phyloP scores from a whole-genome alignment of 345 rosid genomes.

The Syzygium aromaticum region DNA sequence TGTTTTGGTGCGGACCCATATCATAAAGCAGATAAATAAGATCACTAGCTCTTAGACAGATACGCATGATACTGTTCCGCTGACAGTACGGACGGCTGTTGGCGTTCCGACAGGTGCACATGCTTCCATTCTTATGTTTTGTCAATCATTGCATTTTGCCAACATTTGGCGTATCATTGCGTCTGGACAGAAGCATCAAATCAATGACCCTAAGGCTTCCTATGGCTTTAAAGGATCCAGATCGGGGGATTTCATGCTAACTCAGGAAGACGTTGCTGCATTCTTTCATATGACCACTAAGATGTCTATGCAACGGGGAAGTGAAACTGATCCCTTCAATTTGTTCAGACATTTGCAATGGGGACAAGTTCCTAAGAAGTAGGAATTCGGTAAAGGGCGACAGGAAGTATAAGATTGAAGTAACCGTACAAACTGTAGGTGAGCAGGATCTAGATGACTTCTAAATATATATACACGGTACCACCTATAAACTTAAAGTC shows the following conservation, averaged over 20 bases:
- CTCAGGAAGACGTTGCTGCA: not conserved
- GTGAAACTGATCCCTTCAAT: not conserved
- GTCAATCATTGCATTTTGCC: not conserved
- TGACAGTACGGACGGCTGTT: accelerated
- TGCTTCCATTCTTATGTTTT: not conserved
- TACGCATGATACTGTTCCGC: not conserved
- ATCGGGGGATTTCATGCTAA: not conserved
- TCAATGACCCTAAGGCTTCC: not conserved
- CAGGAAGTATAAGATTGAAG: not conserved
- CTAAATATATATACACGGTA: not conserved
- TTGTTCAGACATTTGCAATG: not conserved
- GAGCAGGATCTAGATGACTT: not conserved
- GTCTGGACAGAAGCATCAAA: not conserved
- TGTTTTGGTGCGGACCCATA: not conserved
- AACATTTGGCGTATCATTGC: not conserved
- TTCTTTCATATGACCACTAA: not conserved
- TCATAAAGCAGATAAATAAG: not conserved
- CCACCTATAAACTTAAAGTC: not conserved
- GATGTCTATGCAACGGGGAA: not conserved
- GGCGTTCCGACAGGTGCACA: not conserved
- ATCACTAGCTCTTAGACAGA: not conserved
- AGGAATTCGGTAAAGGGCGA: not conserved
- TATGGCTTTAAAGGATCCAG: not conserved
- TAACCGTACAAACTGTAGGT: not conserved
- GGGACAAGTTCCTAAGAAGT: not conserved